Evolutionary conservation across 2,329 filamentous ascomycete genomes (phyloP).

Genomic region (Alternaria conjuncta): DNA sequence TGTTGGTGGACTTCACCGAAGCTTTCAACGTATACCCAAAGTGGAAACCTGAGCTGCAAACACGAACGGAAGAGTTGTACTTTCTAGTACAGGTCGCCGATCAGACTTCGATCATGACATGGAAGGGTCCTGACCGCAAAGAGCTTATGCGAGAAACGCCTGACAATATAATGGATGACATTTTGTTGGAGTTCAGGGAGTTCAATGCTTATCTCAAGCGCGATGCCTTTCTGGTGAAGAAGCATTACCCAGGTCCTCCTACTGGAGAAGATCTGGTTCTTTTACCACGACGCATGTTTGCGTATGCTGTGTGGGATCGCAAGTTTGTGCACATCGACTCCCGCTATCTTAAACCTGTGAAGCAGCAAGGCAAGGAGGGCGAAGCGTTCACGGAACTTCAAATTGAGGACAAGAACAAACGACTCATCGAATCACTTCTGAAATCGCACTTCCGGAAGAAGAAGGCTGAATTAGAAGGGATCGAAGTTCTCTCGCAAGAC

Average conservation of each 20-base stretch:
- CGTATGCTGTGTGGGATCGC: neutral
- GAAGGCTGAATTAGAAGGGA: neutral
- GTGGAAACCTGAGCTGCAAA: neutral
- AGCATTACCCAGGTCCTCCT: neutral
- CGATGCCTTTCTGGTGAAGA: neutral
- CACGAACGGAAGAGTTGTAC: too few species aligned
- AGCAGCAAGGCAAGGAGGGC: neutral
- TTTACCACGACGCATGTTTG: neutral
- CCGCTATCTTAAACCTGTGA: neutral
- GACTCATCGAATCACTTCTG: neutral
- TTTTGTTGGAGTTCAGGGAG: neutral
- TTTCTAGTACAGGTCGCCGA: fast-evolving
- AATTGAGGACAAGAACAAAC: neutral
- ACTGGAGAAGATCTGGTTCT: neutral
- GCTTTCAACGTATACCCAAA: neutral
- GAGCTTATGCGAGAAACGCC: fast-evolving
- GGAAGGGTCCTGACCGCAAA: neutral
- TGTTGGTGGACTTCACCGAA: neutral
- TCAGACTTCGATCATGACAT: neutral
- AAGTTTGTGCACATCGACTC: neutral
- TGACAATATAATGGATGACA: neutral
- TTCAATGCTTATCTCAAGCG: neutral
- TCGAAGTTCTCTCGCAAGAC: neutral
- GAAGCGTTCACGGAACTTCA: neutral
- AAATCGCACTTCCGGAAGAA: neutral